Base-by-base conservation (phyloP, 768 basidiomycete genomes). In the Coprinopsis strossmayeri region DNA sequence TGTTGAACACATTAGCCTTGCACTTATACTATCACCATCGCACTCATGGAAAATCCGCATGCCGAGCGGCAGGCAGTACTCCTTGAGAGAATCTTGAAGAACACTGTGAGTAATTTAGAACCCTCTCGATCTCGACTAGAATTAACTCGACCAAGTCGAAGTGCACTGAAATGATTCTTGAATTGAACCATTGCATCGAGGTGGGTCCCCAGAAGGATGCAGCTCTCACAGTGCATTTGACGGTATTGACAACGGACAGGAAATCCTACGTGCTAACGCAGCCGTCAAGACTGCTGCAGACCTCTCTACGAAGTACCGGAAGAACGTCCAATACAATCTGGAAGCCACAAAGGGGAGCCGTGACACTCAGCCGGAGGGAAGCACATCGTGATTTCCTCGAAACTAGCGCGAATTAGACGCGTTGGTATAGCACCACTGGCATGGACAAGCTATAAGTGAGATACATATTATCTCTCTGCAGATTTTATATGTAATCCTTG, bases 281-380 rank as follows among this genome's bases (percentile, higher is more conserved):
- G 79, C 81, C 26, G 81, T 92, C 37, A 83, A 84, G 59, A 82
- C 80, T 32, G 87, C 92, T 0, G 84, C 93, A 2, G 84, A 91
- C 61, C 71, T 97, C 15, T 78, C 87, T 27, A 81, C 81, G 32
- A 92, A 91, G 63, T 96, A 97, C 64, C 76, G 86, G 54, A 84
- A 91, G 67, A 97, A 97, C 67, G 92, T 93, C 45, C 84, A 87
- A 62, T 95, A 92, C 62, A 95, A 94, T 62, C 64, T 96, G 49
- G 85, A 89, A 58, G 84, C 85, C 38, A 86, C 81, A 41, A 77
- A 71, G 53, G 71, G 64, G 26, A 68, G 67, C 24, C 52, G 59
- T 52, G 53, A 55, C 55, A 5, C 11, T 34, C 3, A 27, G 21
- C 26, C 26, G 34, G n/a, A 28, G 21, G 23, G 32, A 23, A 17